phyloP scores from a whole-genome alignment of 1,284 basidiomycete genomes.

The Sporisorium reilianum region DNA sequence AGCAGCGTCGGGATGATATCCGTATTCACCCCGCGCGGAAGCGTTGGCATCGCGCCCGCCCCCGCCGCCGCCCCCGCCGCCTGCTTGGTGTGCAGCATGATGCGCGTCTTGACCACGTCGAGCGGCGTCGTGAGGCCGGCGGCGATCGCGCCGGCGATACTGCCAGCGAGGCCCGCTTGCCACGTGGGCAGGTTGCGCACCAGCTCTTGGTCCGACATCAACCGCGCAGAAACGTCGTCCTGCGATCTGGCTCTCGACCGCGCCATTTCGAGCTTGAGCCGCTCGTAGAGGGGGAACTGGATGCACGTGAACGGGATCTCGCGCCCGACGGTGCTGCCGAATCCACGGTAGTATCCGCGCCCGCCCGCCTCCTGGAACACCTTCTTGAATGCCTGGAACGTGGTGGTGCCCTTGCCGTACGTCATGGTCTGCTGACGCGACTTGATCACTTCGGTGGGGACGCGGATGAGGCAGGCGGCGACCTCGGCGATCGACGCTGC shows the following conservation, averaged over 20 bases:
- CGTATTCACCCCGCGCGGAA: constrained; percentile 55
- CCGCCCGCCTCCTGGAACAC: constrained; percentile 76
- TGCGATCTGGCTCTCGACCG: constrained; percentile 26
- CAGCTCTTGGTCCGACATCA: constrained; percentile 36
- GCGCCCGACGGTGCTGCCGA: constrained; percentile 80
- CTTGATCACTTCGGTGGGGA: constrained; percentile 94
- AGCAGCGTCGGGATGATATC: constrained; percentile 67
- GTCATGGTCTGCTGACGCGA: constrained; percentile 82
- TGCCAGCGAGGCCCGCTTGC: constrained; percentile 91
- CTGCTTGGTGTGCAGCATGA: constrained; percentile 82
- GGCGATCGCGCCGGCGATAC: constrained; percentile 88
- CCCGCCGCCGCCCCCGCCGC: constrained; percentile 7
- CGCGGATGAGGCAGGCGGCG: constrained; percentile 89
- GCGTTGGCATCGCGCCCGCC: background rate
- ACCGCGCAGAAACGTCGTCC: background rate
- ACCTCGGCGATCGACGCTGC: constrained; percentile 69
- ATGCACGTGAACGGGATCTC: constrained; percentile 98
- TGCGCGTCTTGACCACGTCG: constrained; percentile 95
- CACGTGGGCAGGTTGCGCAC: constrained; percentile 75
- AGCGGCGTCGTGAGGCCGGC: constrained; percentile 92
- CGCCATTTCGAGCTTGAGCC: constrained; percentile 75
- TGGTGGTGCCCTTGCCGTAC: constrained; percentile 75
- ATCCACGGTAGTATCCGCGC: constrained; percentile 82
- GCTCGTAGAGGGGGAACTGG: constrained; percentile 96
- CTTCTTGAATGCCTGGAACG: constrained; percentile 71